Conservation (phyloP, 1,284 basidiomycete genomes). For the Cutaneotrichosporon dermatis region DNA sequence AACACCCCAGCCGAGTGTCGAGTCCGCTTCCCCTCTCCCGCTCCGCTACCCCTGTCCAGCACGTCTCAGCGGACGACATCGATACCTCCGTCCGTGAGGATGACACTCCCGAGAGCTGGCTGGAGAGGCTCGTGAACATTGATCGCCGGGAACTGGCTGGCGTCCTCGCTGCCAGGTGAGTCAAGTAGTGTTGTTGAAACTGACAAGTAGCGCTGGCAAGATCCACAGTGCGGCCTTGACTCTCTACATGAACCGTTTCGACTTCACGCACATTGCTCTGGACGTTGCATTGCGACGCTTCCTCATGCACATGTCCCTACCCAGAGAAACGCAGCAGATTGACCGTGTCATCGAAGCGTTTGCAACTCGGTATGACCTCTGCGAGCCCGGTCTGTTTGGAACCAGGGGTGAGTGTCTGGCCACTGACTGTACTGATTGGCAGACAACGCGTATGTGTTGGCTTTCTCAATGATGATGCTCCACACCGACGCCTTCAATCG, state of each 20-base stretch:
- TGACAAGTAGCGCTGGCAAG: slow-evolving; percentile 54
- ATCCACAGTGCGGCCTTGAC: slow-evolving; percentile 70
- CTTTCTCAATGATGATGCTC: slow-evolving; percentile 98
- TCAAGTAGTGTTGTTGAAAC: no score
- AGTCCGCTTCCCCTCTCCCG: not conserved
- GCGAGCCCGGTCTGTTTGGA: slow-evolving; percentile 77
- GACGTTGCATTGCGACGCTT: slow-evolving; percentile 88
- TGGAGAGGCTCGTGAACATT: slow-evolving; percentile 61
- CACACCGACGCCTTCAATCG: slow-evolving; percentile 98
- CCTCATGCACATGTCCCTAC: slow-evolving; percentile 85
- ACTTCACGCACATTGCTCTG: slow-evolving; percentile 72
- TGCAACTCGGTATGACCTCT: slow-evolving; percentile 73
- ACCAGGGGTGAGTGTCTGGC: slow-evolving; percentile 59
- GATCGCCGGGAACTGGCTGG: slow-evolving; percentile 71
- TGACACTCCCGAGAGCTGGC: slow-evolving; percentile 56
- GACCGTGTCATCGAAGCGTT: slow-evolving; percentile 97
- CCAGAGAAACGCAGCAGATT: slow-evolving; percentile 96
- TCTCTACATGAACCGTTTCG: slow-evolving; percentile 70
- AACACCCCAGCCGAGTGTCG: not conserved
- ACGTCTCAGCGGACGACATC: not conserved
- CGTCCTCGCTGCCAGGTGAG: slow-evolving; percentile 61
- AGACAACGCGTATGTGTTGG: slow-evolving; percentile 95
- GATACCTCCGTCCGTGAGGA: not conserved
- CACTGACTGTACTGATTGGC: slow-evolving; percentile 9
- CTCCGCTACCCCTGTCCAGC: not conserved